Base-by-base conservation (phyloP, 495 filamentous ascomycete species). In the Hamigera avellanea region DNA sequence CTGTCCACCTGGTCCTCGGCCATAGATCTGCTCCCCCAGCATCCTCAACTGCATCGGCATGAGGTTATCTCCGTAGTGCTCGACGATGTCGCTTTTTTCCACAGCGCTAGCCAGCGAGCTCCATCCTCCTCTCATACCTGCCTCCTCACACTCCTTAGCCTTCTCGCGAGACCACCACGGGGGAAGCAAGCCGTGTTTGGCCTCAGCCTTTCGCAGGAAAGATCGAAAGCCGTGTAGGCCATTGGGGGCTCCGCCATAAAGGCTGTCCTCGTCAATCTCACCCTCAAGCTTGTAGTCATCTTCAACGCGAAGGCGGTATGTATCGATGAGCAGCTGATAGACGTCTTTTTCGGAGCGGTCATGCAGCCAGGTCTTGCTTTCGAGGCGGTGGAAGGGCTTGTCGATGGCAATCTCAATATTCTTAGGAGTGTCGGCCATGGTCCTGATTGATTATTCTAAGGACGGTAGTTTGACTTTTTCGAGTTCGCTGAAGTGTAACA, bases 301-400 rank as follows among this genome's bases (percentile, higher is more conserved):
- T 6, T 65, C 58, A n/a, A 64, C 27, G 7, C 62, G 56, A 35
- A 71, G 28, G 32, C 65, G 65, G 48, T 68, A 70, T 26, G 39
- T 32, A 42, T 73, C 68, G 37, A 72, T 61, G 17, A 73, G 56
- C 0, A 71, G 55, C 26, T 47, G 50, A 45, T 53, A 67, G 8
- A 64, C 56, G 19, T 69, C 66, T 26, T 46, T 42, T 36, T 67
- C 48, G 3, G 64, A 43, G 6, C 39, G 47, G 13, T 35, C 19
- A 19, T 44, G 37, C 2, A 50, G 43, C 43, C 43, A 50, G 1
- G 40, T 41, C 21, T 33, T 33, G 9, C 14, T 23, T 1, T 35
- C 8, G 1, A 44, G 41, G 19, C 31, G 10, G 13, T 39, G 30
- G 33, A 44, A 48, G 2, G 45, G 45, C 12, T 39, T 39, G n/a